Base-by-base conservation (phyloP, 306 rosid genomes). In the Quercus dentata region DNA sequence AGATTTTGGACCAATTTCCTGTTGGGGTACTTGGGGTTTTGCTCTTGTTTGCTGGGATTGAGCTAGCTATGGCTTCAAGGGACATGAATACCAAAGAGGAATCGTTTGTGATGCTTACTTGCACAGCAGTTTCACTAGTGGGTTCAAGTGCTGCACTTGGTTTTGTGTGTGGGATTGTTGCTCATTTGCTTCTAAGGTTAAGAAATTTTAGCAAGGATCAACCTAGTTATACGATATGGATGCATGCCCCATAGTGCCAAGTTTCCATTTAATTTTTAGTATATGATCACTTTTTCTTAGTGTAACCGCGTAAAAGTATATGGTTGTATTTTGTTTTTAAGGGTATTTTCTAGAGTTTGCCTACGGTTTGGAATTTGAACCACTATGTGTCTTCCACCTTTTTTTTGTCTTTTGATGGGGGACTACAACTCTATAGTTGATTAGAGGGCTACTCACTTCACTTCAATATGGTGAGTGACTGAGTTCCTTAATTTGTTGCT, bases 101-200 rank as follows among this genome's bases (percentile, higher is more conserved):
- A 64, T 79, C 85, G 5, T 92, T 90, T 78, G 94, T 90, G 68
- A 80, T 85, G 90, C 91, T 92, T 65, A 4, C 88, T 46, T 81
- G 82, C 69, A 86, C 91, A 8, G 87, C 89, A 0, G 94, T 90
- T 76, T 92, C 94, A 0, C 85, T 90, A 3, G 91, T 90, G 55
- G 94, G 94, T 0, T 90, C 97, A 2, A 83, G 92, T 68, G 88
- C 97, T 3, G 91, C 89, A 17, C 90, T 92, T 69, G 97, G 97
- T 0, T 92, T 92, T 56, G 71, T 87, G 51, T 80, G 81, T 35
- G 97, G 90, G 23, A 82, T 90, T 71, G 56, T 81, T 73, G 44
- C 71, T 35, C 74, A 79, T 76, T 75, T 80, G 56, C 56, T 90
- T 77, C 88, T 90, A 27, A 81, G 79, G 82, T 10, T 87, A 5